phyloP scores from a whole-genome alignment of 2,329 filamentous ascomycete species.

The Rugonectria rugulosa region DNA sequence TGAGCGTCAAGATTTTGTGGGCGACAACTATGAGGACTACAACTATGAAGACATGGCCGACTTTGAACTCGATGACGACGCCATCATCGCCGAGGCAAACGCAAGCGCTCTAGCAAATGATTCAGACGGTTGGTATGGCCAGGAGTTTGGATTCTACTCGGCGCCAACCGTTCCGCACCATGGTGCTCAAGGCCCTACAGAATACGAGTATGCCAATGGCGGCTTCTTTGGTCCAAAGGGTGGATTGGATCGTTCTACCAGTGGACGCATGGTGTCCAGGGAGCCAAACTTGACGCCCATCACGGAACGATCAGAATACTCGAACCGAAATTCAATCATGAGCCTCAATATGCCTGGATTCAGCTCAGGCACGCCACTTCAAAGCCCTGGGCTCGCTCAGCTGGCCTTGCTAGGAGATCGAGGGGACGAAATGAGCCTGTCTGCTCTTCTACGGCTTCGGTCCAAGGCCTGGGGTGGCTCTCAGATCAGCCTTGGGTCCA shows the following conservation, averaged over 20 bases:
- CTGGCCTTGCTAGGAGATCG: slow-evolving; percentile 70
- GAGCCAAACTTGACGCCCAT: slow-evolving; percentile 96
- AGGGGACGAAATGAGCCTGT: slow-evolving; percentile 73
- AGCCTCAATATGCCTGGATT: slow-evolving; percentile 61
- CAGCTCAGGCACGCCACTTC: slow-evolving; percentile 57
- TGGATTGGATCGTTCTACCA: slow-evolving; percentile 70
- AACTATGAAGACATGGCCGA: slow-evolving; percentile 70
- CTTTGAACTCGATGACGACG: slow-evolving; percentile 80
- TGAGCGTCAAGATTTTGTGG: slow-evolving; percentile 23
- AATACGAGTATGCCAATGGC: slow-evolving; percentile 74
- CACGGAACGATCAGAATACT: slow-evolving; percentile 95
- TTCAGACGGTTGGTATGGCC: slow-evolving; percentile 91
- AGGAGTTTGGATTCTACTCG: slow-evolving; percentile 97
- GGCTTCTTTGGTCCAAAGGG: slow-evolving; percentile 88
- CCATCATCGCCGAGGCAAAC: slow-evolving; percentile 94
- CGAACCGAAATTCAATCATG: slow-evolving; percentile 90
- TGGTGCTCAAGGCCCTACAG: slow-evolving; percentile 53
- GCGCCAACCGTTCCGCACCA: slow-evolving; percentile 55
- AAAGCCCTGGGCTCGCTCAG: slow-evolving; percentile 79
- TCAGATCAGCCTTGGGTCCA: slow-evolving; percentile 72
- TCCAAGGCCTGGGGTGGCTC: slow-evolving; percentile 83
- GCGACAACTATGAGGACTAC: slow-evolving; percentile 65
- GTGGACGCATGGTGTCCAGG: slow-evolving; percentile 75
- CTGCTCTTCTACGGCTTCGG: slow-evolving; percentile 75
- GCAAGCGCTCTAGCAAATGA: slow-evolving; percentile 92